phyloP scores from a whole-genome alignment of 108 stramenopile genomes.

The Fragilariopsis cylindrus region DNA sequence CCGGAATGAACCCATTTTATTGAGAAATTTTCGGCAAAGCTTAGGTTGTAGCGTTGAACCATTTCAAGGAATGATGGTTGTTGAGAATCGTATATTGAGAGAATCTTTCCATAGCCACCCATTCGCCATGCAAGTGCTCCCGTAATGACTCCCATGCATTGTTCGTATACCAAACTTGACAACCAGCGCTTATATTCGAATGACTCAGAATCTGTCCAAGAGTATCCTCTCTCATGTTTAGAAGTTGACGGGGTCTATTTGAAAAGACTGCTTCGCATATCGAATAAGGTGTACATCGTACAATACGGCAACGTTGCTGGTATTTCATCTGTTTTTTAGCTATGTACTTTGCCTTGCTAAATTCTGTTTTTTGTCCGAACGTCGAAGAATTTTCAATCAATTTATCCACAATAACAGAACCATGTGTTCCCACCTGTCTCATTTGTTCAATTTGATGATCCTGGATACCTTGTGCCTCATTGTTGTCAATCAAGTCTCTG shows the following conservation, averaged over 20 bases:
- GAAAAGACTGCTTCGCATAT: conserved; percentile 66
- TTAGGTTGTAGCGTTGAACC: conserved; percentile 66
- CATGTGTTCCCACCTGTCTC: conserved; percentile 42
- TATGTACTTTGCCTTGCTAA: conserved; percentile 86
- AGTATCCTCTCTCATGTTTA: conserved; percentile 81
- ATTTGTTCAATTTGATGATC: conserved; percentile 43
- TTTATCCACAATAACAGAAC: conserved; percentile 66
- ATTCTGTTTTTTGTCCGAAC: conserved; percentile 82
- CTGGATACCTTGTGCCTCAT: conserved; percentile 65
- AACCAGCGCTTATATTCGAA: conserved; percentile 85
- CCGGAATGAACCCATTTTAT: conserved; percentile 77
- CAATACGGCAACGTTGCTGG: conserved; percentile 78
- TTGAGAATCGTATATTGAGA: conserved; percentile 66
- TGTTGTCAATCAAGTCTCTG: conserved; percentile 75
- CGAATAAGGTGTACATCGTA: conserved; percentile 61
- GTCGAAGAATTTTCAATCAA: conserved; percentile 82
- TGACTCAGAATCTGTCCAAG: conserved; percentile 76
- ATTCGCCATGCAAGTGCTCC: conserved; percentile 74
- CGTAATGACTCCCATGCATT: conserved; percentile 66
- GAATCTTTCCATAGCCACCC: conserved; percentile 84
- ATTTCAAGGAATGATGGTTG: conserved; percentile 77
- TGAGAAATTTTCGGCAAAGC: conserved; percentile 50
- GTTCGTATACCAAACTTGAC: conserved; percentile 74
- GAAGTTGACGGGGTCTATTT: conserved; percentile 57
- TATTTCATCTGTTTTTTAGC: conserved; percentile 77